phyloP scores from a whole-genome alignment of 2,329 filamentous ascomycete genomes.

The Fusarium anthophilum region DNA sequence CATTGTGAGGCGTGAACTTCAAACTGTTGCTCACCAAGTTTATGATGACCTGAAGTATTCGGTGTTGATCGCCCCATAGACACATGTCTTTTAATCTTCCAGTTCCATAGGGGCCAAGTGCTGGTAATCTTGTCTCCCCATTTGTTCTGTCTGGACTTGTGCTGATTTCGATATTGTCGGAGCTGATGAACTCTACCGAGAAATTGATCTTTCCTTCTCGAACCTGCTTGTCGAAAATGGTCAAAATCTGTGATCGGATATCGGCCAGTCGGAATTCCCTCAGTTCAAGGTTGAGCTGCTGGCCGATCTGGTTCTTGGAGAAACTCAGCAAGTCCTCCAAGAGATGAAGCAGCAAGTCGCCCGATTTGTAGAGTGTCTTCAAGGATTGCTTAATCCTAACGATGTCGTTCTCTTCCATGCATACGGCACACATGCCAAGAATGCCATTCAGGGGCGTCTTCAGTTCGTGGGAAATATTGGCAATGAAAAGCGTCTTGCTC shows the following conservation, averaged over 20 bases:
- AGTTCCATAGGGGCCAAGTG: conserved; percentile 70
- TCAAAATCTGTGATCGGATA: conserved; percentile 80
- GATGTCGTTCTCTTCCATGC: conserved; percentile 89
- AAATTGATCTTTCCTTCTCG: conserved; percentile 81
- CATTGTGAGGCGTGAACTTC: conserved; percentile 85
- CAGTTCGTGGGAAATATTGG: conserved; percentile 88
- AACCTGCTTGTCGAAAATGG: conserved; percentile 91
- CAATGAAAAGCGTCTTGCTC: conserved; percentile 97
- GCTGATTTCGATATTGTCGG: conserved; percentile 35
- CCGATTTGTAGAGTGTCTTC: conserved; percentile 79
- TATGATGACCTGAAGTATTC: conserved; percentile 92
- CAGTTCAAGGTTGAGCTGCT: conserved; percentile 82
- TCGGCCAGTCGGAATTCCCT: conserved; percentile 88
- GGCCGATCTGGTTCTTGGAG: conserved; percentile 93
- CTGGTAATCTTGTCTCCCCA: conserved; percentile 57
- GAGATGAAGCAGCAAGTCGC: conserved; percentile 83
- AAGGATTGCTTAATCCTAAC: conserved; percentile 82
- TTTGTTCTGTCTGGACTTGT: conserved; percentile 47
- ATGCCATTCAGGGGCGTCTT: conserved; percentile 97
- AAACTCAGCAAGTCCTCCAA: conserved; percentile 91
- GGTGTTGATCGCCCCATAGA: conserved; percentile 90
- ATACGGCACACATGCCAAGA: conserved; percentile 90
- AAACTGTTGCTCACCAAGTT: conserved; percentile 91
- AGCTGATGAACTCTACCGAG: conserved; percentile 72
- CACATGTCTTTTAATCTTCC: conserved; percentile 85